These are phyloP conservation scores for Harringtonia aguacate DNA, from an alignment of 2,329 filamentous ascomycete genomes.

Conservation along the genomic window DNA sequence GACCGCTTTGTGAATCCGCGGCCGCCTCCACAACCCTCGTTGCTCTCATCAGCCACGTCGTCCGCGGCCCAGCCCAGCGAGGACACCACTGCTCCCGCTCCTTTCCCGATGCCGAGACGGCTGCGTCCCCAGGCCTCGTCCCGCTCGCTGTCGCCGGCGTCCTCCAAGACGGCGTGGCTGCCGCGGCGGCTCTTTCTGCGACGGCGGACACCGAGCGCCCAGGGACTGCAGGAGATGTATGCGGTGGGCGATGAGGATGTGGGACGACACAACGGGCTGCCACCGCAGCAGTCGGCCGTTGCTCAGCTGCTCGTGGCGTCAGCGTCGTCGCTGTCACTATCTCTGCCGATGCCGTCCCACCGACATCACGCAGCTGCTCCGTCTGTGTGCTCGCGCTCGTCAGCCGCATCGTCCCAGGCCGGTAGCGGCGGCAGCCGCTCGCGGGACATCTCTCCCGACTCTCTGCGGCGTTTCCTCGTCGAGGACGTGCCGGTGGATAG, in stretches of 20 bases:
- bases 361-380: background rate
- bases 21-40: constrained; percentile 36
- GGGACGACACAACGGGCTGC: background rate
- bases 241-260: background rate
- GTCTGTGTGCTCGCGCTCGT: background rate
- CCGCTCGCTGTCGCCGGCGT: background rate
- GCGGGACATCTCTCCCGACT: constrained; percentile 45
- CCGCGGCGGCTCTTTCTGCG: constrained; percentile 10
- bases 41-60: constrained; percentile 12
- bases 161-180: constrained; percentile 3
- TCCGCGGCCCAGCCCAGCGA: constrained; percentile 14
- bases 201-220: constrained; percentile 3
- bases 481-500: constrained; percentile 24
- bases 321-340: constrained; percentile 2
- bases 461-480: constrained; percentile 38
- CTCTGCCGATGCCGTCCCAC: background rate
- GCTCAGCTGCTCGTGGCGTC: constrained; percentile 4
- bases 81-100: background rate
- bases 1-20: constrained; percentile 66
- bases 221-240: background rate
- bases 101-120: no score
- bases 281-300: no score
- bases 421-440: constrained; percentile 24
- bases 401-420: constrained; percentile 22
- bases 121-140: background rate